A percentile compares a stretch with the other conserved stretches of the same genome.
phyloP scores from a whole-genome alignment of 129 eudicot species.

The Flaveria linearis region DNA sequence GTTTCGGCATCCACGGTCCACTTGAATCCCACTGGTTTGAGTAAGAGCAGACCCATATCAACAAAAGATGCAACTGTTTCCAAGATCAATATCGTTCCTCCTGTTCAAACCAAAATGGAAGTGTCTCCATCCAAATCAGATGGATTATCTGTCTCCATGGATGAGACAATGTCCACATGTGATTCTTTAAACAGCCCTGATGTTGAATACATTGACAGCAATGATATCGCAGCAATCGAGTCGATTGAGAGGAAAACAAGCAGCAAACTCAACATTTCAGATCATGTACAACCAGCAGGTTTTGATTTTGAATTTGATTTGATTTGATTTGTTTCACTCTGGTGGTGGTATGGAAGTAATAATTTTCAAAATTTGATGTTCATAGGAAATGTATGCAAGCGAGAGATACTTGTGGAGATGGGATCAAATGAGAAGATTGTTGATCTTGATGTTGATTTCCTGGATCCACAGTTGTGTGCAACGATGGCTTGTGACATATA shows the following conservation, averaged over 20 bases:
- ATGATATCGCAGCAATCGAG: conserved; percentile 65
- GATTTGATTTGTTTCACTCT: neutral
- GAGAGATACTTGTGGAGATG: conserved; percentile 66
- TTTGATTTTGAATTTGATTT: neutral
- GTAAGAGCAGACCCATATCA: conserved; percentile 12
- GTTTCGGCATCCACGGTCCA: conserved; percentile 35
- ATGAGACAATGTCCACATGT: conserved; percentile 80
- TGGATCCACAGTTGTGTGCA: conserved; percentile 92
- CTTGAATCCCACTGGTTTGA: conserved; percentile 33
- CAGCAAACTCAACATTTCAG: conserved; percentile 65
- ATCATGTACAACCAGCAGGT: conserved; percentile 66
- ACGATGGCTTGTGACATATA: conserved; percentile 97
- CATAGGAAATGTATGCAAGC: conserved; percentile 64
- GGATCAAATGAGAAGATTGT: conserved; percentile 54
- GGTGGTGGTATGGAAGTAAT: neutral
- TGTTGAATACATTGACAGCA: conserved; percentile 77
- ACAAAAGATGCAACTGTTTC: conserved; percentile 35
- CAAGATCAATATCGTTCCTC: conserved; percentile 30
- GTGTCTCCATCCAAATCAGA: conserved; percentile 61
- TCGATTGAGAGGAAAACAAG: conserved; percentile 77
- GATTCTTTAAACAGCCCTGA: conserved; percentile 89
- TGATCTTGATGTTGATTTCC: conserved; percentile 67
- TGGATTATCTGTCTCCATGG: conserved; percentile 64
- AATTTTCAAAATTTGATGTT: neutral
- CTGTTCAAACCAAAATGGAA: conserved; percentile 50